Conservation (phyloP, 2,329 filamentous ascomycete genomes). For the Diaporthe sp. region DNA sequence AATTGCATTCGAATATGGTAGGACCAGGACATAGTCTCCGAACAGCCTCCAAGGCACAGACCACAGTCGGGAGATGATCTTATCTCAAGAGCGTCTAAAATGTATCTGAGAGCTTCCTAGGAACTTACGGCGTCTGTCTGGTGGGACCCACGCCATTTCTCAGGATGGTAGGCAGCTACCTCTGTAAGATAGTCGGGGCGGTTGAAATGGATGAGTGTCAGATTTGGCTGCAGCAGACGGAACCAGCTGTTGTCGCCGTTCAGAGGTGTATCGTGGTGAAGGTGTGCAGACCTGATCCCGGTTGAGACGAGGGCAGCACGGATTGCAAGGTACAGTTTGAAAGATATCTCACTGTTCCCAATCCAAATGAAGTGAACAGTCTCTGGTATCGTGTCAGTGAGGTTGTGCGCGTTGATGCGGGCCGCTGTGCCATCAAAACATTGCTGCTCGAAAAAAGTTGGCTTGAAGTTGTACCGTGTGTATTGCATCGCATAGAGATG, state of each 20-base stretch:
- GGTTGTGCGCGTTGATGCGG: conserved; percentile 2
- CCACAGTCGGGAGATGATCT: not conserved
- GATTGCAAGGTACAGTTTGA: not conserved
- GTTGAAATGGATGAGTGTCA: not conserved
- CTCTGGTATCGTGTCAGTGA: conserved; percentile 7
- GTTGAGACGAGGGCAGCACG: not conserved
- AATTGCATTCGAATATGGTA: not conserved
- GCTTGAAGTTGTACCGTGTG: conserved; percentile 6
- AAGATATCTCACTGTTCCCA: not conserved
- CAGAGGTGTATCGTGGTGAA: conserved; percentile 1
- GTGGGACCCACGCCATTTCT: not conserved
- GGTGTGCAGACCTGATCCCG: not conserved
- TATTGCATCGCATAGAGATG: not conserved
- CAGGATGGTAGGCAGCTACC: not conserved
- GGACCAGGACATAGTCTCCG: not conserved
- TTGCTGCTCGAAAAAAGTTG: not conserved
- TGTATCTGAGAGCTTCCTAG: not conserved
- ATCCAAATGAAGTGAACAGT: conserved; percentile 4
- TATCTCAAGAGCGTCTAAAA: not conserved
- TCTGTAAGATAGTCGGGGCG: not conserved
- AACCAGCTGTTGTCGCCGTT: not conserved
- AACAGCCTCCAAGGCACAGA: not conserved
- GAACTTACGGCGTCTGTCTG: not conserved
- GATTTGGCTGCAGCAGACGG: not conserved
- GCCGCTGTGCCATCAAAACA: not conserved